Evolutionary conservation across 176 grass and related monocot species (phyloP).

Genomic region (Olyra latifolia): DNA sequence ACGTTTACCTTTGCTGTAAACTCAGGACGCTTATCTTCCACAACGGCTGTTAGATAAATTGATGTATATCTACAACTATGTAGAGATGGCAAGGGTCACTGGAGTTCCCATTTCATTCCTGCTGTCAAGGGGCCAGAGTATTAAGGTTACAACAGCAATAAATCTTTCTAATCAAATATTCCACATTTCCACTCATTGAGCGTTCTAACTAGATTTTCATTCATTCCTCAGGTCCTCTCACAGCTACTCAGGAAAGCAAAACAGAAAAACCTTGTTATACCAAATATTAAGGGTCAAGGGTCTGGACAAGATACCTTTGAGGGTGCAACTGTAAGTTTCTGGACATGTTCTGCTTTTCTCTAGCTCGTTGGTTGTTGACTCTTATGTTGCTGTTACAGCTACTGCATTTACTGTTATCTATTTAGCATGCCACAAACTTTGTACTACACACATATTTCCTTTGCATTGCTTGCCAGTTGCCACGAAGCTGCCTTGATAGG

Average conservation of each 20-base stretch:
- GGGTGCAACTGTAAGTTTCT: constrained; percentile 94
- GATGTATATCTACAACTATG: constrained; percentile 99
- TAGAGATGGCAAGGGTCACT: constrained; percentile 99
- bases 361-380: constrained; percentile 1
- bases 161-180: constrained; percentile 6
- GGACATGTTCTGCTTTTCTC: constrained; percentile 14
- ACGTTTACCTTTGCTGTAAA: constrained; percentile 31
- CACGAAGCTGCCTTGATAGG: not conserved
- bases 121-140: constrained; percentile 93
- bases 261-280: constrained; percentile 95
- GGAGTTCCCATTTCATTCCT: constrained; percentile 97
- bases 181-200: not conserved
- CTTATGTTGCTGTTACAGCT: constrained; percentile 7
- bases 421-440: not conserved
- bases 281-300: constrained; percentile 91
- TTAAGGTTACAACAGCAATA: constrained; percentile 62
- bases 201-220: constrained; percentile 38
- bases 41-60: constrained; percentile 95
- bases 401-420: constrained; percentile 9
- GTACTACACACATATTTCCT: not conserved
- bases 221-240: constrained; percentile 75
- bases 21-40: constrained; percentile 96
- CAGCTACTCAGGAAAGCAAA: constrained; percentile 92
- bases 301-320: constrained; percentile 91
- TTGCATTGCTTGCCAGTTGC: constrained; percentile 30